These are phyloP conservation scores for Kalmanozyma brasiliensis DNA, from an alignment of 1,284 basidiomycete species.

Conservation along the genomic window DNA sequence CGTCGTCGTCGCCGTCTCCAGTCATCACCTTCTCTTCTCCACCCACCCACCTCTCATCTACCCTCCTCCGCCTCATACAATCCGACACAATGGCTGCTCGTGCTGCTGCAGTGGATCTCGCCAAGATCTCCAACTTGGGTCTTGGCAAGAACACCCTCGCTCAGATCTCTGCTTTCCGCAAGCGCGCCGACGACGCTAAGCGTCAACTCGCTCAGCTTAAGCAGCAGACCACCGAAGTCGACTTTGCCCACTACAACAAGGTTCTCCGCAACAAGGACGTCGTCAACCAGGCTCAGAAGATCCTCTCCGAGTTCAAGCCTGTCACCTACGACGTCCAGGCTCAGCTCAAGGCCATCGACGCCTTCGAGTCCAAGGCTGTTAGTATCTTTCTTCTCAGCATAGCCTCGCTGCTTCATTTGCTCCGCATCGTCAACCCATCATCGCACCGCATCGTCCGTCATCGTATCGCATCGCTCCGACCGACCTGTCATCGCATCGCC, in stretches of 20 bases:
- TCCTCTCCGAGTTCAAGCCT: slow-evolving; percentile 89
- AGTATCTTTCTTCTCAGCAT: slow-evolving; percentile 20
- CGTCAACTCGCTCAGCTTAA: slow-evolving; percentile 78
- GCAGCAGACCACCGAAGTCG: slow-evolving; percentile 80
- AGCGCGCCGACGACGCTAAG: slow-evolving; percentile 89
- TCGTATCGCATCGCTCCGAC: slow-evolving; percentile 6
- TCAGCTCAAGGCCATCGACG: slow-evolving; percentile 94
- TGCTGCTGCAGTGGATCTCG: slow-evolving; percentile 59
- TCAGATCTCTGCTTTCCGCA: slow-evolving; percentile 92
- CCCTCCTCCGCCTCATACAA: background rate
- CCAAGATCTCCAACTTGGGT: slow-evolving; percentile 64
- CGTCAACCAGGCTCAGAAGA: slow-evolving; percentile 91
- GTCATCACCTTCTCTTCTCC: slow-evolving; percentile 3
- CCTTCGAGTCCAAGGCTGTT: slow-evolving; percentile 96
- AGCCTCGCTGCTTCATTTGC: background rate
- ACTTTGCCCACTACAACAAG: slow-evolving; percentile 90
- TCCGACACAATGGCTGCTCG: slow-evolving; percentile 53
- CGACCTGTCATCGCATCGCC: too few relatives aligned
- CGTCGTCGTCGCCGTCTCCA: slow-evolving; percentile 12
- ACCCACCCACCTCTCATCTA: slow-evolving; percentile 4
- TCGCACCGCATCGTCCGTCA: slow-evolving; percentile 11
- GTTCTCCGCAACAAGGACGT: slow-evolving; percentile 87
- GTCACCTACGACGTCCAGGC: slow-evolving; percentile 92
- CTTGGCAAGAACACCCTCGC: slow-evolving; percentile 67
- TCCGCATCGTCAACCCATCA: slow-evolving; percentile 4